Evolutionary conservation across 371 early-diverging fungal genomes (phyloP).

Genomic region (Mycotypha africana): DNA sequence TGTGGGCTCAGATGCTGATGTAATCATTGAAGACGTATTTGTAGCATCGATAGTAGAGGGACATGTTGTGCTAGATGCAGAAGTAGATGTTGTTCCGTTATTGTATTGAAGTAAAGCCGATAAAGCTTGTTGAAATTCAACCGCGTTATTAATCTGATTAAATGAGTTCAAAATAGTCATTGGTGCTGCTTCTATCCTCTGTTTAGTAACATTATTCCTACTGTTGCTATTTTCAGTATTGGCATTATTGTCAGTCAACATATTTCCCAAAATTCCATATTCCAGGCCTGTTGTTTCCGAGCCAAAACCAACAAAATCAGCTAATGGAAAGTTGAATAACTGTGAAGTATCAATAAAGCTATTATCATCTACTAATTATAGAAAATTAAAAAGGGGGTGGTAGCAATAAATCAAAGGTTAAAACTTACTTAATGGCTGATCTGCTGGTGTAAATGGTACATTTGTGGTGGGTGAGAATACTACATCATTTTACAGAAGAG

Average conservation of each 20-base stretch:
- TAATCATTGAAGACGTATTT: neutral
- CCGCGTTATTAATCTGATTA: neutral
- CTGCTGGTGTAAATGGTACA: constrained; percentile 15
- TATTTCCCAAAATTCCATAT: constrained; percentile 38
- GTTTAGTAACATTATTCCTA: neutral
- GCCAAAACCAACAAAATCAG: constrained; percentile 38
- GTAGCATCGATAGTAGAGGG: neutral
- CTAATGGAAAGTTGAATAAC: constrained; percentile 28
- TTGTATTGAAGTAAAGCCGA: constrained; percentile 7
- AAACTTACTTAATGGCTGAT: too few relatives aligned
- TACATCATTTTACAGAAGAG: too few relatives aligned
- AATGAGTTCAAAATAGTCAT: neutral
- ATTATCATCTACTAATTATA: constrained; percentile 3
- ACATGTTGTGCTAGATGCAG: constrained; percentile 1
- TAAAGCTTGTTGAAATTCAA: neutral
- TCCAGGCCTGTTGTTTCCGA: constrained; percentile 40
- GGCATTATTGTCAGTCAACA: constrained; percentile 12
- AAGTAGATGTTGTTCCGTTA: neutral
- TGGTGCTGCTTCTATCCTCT: neutral
- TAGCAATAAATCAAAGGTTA: too few relatives aligned
- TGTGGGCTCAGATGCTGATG: too few relatives aligned
- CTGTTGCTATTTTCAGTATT: neutral
- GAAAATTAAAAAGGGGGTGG: too few relatives aligned
- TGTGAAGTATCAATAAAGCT: constrained; percentile 15
- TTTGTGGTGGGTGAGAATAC: constrained; percentile 3